Conservation (phyloP, 2,329 filamentous ascomycete species). For the Fusarium sp. region DNA sequence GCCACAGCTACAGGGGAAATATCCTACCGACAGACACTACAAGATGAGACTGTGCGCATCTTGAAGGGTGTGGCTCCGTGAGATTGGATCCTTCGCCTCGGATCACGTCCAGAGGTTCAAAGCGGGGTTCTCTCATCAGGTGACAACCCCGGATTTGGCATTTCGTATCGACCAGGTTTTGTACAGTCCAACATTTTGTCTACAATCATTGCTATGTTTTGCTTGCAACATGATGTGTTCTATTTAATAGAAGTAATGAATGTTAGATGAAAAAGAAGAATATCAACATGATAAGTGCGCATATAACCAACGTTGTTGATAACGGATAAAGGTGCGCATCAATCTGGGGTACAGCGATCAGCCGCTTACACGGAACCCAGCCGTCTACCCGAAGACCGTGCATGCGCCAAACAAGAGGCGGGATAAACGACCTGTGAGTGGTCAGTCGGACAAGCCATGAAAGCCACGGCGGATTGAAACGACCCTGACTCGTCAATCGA, state of each 20-base stretch:
- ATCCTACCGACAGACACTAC: slow-evolving; percentile 4
- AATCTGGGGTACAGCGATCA: not conserved
- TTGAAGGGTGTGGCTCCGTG: not conserved
- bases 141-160: not conserved
- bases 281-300: not conserved
- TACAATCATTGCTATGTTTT: not conserved
- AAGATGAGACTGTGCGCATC: slow-evolving; percentile 7
- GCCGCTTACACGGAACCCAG: not conserved
- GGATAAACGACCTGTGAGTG: not conserved
- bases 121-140: not conserved
- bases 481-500: not conserved
- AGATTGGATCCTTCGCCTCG: not conserved
- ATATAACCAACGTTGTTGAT: not conserved
- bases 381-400: not conserved
- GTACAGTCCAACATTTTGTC: not conserved
- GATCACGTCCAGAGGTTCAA: not conserved
- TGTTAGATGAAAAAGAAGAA: not conserved
- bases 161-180: not conserved
- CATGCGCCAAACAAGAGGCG: not conserved
- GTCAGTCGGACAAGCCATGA: not conserved
- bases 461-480: not conserved
- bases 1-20: not conserved
- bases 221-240: not conserved
- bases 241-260: not conserved
- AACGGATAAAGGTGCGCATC: not conserved